Conservation (phyloP, 2,329 filamentous ascomycete species). For the Cladosporium sp. region DNA sequence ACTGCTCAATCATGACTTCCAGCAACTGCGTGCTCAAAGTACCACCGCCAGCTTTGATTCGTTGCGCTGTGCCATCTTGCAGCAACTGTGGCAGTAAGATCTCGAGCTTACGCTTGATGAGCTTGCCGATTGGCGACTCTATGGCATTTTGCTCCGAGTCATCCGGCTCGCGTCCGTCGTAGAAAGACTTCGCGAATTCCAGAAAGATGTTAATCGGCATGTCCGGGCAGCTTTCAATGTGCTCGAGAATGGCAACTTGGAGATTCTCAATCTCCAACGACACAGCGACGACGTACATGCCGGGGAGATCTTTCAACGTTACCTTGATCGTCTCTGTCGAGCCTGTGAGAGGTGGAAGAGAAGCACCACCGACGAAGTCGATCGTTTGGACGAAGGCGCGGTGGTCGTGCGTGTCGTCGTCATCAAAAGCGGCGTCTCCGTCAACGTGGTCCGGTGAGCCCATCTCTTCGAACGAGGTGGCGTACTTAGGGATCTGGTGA, state of each 20-base stretch:
- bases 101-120: slow-evolving; percentile 8
- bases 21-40: background rate
- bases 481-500: background rate
- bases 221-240: background rate
- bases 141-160: background rate
- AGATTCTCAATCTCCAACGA: background rate
- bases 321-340: background rate
- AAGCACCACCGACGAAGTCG: background rate
- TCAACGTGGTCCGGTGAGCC: background rate
- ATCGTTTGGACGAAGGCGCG: slow-evolving; percentile 4
- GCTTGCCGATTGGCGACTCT: background rate
- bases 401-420: background rate
- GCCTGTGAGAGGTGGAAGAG: background rate
- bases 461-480: background rate
- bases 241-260: background rate
- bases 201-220: background rate
- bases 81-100: background rate
- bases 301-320: background rate
- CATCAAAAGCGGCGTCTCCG: background rate
- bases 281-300: background rate
- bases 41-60: background rate
- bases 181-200: background rate
- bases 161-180: background rate
- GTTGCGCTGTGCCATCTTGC: background rate
- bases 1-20: background rate